A percentile compares a stretch with the other conserved stretches of the same genome.
These are phyloP conservation scores for Stellera chamaejasme DNA, from an alignment of 345 rosid species.

Conservation along the genomic window DNA sequence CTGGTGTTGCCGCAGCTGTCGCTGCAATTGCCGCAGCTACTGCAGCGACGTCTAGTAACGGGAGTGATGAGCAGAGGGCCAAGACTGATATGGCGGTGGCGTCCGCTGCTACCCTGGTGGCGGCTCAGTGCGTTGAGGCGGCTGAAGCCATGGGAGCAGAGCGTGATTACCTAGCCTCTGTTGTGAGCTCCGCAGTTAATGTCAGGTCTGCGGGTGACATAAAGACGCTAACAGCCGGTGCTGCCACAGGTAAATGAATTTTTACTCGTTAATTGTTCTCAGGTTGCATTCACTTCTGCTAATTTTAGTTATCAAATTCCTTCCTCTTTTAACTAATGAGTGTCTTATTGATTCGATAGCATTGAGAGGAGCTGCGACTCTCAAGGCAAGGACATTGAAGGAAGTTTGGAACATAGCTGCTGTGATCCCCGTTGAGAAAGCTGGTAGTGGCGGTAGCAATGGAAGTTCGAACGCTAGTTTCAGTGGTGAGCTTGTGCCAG, in stretches of 20 bases:
- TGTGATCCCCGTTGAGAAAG: conserved; percentile 80
- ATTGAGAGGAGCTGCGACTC: conserved; percentile 77
- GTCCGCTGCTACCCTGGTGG: conserved; percentile 80
- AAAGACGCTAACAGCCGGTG: conserved; percentile 83
- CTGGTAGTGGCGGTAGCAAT: conserved; percentile 37
- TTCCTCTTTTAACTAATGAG: not conserved
- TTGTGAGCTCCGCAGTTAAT: conserved; percentile 79
- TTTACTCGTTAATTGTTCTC: not conserved
- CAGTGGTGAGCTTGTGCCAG: conserved; percentile 79
- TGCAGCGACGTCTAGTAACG: conserved; percentile 45
- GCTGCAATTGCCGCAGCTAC: conserved; percentile 88
- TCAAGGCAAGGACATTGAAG: conserved; percentile 77
- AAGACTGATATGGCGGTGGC: conserved; percentile 85
- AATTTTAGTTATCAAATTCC: not conserved
- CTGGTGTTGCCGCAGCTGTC: conserved; percentile 78
- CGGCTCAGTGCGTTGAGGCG: conserved; percentile 84
- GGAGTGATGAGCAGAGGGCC: conserved; percentile 72
- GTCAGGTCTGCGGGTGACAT: conserved; percentile 81
- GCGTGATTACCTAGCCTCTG: conserved; percentile 64
- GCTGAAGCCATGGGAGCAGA: conserved; percentile 93
- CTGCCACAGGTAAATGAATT: conserved; percentile 60
- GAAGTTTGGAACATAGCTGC: conserved; percentile 97
- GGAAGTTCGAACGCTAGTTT: conserved; percentile 72
- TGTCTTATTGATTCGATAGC: conserved; percentile 25
- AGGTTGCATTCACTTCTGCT: not conserved